Evolutionary conservation across 805 yeast species (phyloP).

Genomic region (Hanseniaspora mollemarum): DNA sequence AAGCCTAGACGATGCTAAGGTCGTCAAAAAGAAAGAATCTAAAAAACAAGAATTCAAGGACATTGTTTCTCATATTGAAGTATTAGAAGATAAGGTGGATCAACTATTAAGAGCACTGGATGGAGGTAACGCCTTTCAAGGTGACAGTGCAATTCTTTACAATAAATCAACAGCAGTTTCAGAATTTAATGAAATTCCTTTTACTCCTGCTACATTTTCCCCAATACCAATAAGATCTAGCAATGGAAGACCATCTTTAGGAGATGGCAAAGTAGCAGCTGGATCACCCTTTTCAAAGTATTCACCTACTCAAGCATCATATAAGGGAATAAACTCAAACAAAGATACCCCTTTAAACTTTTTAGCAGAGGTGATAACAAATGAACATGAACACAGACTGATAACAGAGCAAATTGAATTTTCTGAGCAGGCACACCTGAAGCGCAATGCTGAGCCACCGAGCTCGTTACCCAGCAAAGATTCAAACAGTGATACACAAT

Average conservation of each 20-base stretch:
- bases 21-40: slow-evolving; percentile 17
- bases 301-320: not conserved
- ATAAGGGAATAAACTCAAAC: not conserved
- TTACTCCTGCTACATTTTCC: not conserved
- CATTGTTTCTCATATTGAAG: not conserved
- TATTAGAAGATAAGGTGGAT: slow-evolving; percentile 10
- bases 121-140: not conserved
- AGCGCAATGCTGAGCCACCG: not conserved
- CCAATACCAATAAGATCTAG: no score
- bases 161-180: no score
- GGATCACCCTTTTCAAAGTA: no score
- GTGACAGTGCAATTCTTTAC: no score
- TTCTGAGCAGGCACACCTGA: not conserved
- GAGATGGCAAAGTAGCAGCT: no score
- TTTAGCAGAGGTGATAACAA: slow-evolving; percentile 2
- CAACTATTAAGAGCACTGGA: not conserved
- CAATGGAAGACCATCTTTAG: no score
- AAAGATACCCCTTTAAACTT: slow-evolving; percentile 4
- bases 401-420: not conserved
- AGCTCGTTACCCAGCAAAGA: not conserved
- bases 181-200: no score
- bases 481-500: not conserved
- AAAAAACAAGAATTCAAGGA: slow-evolving; percentile 15
- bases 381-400: slow-evolving; percentile 1
- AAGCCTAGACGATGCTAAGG: not conserved